Evolutionary conservation across 305 asterid genomes (phyloP).

Genomic region (Rubia peregrina): DNA sequence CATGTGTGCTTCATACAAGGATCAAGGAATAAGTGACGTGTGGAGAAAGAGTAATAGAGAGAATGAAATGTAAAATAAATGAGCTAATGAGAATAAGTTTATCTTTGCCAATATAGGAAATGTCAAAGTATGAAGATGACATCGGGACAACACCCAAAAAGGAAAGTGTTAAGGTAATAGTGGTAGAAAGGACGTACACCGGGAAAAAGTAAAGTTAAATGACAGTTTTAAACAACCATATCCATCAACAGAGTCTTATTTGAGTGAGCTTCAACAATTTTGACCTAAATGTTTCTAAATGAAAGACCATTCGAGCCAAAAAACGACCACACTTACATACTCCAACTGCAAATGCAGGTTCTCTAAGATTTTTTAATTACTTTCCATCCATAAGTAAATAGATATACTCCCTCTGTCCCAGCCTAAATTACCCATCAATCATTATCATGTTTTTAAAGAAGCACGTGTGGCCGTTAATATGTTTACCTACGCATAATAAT

Average conservation of each 20-base stretch:
- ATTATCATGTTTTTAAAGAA: too few species aligned
- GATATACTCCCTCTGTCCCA: too few species aligned
- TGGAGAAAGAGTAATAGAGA: not conserved
- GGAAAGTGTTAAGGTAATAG: not conserved
- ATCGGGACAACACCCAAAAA: not conserved
- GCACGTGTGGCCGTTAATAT: too few species aligned
- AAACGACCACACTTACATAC: not conserved
- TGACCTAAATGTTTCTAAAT: not conserved
- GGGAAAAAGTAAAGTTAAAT: not conserved
- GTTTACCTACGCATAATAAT: too few species aligned
- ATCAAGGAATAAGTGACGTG: not conserved
- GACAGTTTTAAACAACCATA: not conserved
- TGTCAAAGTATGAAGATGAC: not conserved
- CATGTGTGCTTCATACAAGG: not conserved
- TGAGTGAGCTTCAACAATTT: not conserved
- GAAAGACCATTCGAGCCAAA: not conserved
- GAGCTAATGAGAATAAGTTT: too few species aligned
- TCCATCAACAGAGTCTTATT: not conserved
- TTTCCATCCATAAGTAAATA: not conserved
- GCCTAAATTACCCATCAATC: too few species aligned
- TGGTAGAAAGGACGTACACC: not conserved
- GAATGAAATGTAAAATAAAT: too few species aligned
- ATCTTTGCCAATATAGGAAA: not conserved
- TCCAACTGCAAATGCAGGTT: not conserved
- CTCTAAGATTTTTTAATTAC: not conserved